Evolutionary conservation across 768 basidiomycete genomes (phyloP), one percentile per base, ranked within the genome.

Genomic region (Albatrellus ellisii): DNA sequence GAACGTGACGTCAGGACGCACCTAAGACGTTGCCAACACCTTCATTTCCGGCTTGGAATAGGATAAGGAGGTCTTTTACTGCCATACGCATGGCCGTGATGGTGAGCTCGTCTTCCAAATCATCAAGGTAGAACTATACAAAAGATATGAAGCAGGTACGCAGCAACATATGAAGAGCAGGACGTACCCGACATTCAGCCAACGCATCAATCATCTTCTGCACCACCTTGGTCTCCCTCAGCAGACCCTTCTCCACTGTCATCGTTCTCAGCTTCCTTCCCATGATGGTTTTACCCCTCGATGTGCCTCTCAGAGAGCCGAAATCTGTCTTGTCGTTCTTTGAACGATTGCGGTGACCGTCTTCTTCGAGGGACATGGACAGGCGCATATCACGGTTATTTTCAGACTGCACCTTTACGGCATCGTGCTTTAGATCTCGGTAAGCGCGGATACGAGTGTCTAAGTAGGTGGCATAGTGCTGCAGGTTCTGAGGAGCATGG

Each of bases 41-140:
- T 56, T 99, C 95, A 52, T 99, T 99, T 31, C 89, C 83, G 2
- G 90, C 90, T 56, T 95, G 91, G 57, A 97, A 97, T 14, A 98
- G 68, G 42, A 97, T 86, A 40, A 98, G 72, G 2, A 98, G 73
- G 57, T 99, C 95, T 56, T 97, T 98, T 51, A 95, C 86, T 22
- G 97, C 70, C 83, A 99, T 88, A 32, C 87, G 72, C 39, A 97
- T 67, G 2, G 94, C 88, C 3, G 81, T 77, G 39, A 86, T 80
- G 1, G 81, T 87, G 29, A 98, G 70, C 54, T 94, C 87, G 55
- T 98, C 92, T 51, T 92, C 82, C 12, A 97, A 65, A 54, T 95
- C 79, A 50, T 97, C 94, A 31, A 90, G 62, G 57, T 94, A 99
- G 62, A 98, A 95, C 87, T 95, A 22, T 32, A 20, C 20, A 32